Evolutionary conservation across 371 early-diverging fungal genomes (phyloP).

Genomic region (Amoeboradix gromovi): DNA sequence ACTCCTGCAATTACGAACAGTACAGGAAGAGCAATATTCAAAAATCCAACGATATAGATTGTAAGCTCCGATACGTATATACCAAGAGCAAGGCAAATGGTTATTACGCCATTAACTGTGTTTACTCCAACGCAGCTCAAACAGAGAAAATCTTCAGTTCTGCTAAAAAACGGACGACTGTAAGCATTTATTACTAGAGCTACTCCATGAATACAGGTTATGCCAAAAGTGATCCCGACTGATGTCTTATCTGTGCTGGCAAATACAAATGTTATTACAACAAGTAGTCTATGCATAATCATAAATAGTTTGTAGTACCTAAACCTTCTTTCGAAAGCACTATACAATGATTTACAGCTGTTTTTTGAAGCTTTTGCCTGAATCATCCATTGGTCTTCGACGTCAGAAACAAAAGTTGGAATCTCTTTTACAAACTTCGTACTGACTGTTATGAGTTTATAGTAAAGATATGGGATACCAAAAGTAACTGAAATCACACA

Average conservation of each 20-base stretch:
- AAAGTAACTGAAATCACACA: not conserved
- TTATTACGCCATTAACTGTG: not conserved
- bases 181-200: not conserved
- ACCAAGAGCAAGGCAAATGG: not conserved
- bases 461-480: not conserved
- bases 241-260: no score
- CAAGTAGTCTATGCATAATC: not conserved
- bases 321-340: not conserved
- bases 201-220: not conserved
- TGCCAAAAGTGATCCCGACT: no score
- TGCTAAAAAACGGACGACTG: not conserved
- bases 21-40: not conserved
- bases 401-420: not conserved
- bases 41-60: not conserved
- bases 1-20: not conserved
- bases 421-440: not conserved
- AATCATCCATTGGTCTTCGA: not conserved
- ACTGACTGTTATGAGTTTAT: not conserved
- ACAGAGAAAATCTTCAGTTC: not conserved
- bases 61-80: not conserved
- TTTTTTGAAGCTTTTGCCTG: not conserved
- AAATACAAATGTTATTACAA: not conserved
- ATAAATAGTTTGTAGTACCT: not conserved
- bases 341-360: not conserved
- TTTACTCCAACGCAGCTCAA: not conserved